These are phyloP conservation scores for Boletellus dicymbophilus DNA, from an alignment of 1,284 basidiomycete species.

Conservation along the genomic window DNA sequence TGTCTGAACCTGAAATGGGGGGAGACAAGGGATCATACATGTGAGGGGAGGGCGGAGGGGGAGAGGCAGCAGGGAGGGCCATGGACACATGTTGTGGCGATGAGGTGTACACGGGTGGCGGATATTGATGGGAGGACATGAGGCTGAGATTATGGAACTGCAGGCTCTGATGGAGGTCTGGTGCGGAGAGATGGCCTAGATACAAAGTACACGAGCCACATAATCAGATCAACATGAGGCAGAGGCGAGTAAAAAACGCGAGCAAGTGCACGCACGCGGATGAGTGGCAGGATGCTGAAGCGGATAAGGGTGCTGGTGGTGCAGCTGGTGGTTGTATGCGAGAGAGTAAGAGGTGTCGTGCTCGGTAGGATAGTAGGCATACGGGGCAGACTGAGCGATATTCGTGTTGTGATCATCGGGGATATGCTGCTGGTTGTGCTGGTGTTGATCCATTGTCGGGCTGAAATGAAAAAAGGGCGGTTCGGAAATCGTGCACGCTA, in stretches of 20 bases:
- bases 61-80: slow-evolving; percentile 50
- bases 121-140: slow-evolving; percentile 48
- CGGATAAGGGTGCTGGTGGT: slow-evolving; percentile 42
- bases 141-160: slow-evolving; percentile 54
- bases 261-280: slow-evolving; percentile 56
- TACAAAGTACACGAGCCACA: slow-evolving; percentile 46
- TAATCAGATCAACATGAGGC: slow-evolving; percentile 58
- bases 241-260: slow-evolving; percentile 40
- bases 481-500: slow-evolving; percentile 31
- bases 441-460: slow-evolving; percentile 43
- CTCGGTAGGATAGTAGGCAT: slow-evolving; percentile 43
- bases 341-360: slow-evolving; percentile 41
- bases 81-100: slow-evolving; percentile 55
- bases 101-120: slow-evolving; percentile 48
- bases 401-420: slow-evolving; percentile 43
- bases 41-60: slow-evolving; percentile 74
- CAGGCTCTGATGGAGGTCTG: slow-evolving; percentile 51
- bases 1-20: slow-evolving; percentile 82
- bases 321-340: slow-evolving; percentile 42
- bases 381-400: slow-evolving; percentile 36
- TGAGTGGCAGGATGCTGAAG: slow-evolving; percentile 44
- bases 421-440: slow-evolving; percentile 40
- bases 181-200: slow-evolving; percentile 56
- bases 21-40: slow-evolving; percentile 80
- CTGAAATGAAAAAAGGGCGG: slow-evolving; percentile 31